Conservation (phyloP, 257 asterid species). For the Rhazya stricta region DNA sequence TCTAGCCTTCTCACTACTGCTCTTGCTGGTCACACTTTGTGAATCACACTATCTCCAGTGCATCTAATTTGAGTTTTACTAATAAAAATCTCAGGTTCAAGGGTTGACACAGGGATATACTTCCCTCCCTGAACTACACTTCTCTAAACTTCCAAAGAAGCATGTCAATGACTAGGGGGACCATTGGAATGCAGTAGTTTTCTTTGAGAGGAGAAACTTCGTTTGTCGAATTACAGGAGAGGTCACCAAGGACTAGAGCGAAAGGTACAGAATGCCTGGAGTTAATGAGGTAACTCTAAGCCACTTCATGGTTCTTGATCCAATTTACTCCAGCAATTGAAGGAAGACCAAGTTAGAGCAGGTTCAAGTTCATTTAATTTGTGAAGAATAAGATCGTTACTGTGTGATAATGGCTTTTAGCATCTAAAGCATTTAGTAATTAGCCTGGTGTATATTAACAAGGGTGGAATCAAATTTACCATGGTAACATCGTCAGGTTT, state of each 20-base stretch:
- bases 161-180: neutral
- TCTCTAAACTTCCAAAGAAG: neutral
- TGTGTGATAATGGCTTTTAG: neutral
- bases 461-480: slow-evolving; percentile 39
- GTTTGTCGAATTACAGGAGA: neutral
- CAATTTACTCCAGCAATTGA: neutral
- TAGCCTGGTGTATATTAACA: neutral
- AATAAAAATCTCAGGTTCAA: neutral
- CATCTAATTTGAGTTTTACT: neutral
- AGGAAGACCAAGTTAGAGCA: neutral
- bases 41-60: neutral
- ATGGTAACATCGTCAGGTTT: slow-evolving; percentile 85
- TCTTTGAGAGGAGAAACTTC: neutral
- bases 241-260: neutral
- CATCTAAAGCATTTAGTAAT: neutral
- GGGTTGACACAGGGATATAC: neutral
- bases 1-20: neutral
- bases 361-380: neutral
- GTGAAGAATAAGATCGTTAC: neutral
- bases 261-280: no score
- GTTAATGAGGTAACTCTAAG: neutral
- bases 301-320: neutral
- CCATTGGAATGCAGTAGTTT: neutral
- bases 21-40: neutral
- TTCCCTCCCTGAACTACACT: neutral